phyloP scores from a whole-genome alignment of 202 grass and related monocot genomes.

The Hordeum pubiflorum region DNA sequence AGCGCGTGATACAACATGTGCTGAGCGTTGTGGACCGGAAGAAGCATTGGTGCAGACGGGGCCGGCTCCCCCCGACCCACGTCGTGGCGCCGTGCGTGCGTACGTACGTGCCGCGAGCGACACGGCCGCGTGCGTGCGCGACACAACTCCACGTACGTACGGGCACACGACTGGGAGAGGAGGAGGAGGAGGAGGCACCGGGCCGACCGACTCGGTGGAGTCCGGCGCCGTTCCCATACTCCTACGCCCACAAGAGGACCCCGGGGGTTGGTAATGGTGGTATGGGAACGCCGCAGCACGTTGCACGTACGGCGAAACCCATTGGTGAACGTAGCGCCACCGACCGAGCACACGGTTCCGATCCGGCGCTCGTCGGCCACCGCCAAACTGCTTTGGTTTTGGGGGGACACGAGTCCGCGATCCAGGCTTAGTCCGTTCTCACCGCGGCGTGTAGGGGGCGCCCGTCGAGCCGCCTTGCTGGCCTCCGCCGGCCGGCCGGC shows the following conservation, averaged over 20 bases:
- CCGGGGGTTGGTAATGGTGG: neutral
- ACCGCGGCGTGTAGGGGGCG: neutral
- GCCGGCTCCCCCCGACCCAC: too few species aligned
- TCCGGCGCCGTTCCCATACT: neutral
- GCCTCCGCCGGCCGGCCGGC: too few species aligned
- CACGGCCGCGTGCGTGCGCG: too few species aligned
- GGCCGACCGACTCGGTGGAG: neutral
- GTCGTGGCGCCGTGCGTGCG: too few species aligned
- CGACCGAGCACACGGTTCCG: neutral
- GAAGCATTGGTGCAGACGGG: too few species aligned
- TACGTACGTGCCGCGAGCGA: too few species aligned
- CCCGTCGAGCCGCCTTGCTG: neutral
- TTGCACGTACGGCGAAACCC: too few species aligned
- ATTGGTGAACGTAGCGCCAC: neutral
- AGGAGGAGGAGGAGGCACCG: neutral
- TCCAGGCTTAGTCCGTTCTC: neutral
- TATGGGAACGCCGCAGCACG: neutral
- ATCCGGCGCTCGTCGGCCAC: neutral
- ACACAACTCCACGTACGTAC: too few species aligned
- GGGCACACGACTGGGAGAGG: too few species aligned
- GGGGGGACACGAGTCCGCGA: constrained; percentile 21
- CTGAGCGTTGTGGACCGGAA: too few species aligned
- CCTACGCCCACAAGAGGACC: too few species aligned
- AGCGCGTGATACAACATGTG: too few species aligned
- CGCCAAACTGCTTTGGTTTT: neutral